phyloP scores from a whole-genome alignment of 2,329 filamentous ascomycete species.

The Trichoderma sp. region DNA sequence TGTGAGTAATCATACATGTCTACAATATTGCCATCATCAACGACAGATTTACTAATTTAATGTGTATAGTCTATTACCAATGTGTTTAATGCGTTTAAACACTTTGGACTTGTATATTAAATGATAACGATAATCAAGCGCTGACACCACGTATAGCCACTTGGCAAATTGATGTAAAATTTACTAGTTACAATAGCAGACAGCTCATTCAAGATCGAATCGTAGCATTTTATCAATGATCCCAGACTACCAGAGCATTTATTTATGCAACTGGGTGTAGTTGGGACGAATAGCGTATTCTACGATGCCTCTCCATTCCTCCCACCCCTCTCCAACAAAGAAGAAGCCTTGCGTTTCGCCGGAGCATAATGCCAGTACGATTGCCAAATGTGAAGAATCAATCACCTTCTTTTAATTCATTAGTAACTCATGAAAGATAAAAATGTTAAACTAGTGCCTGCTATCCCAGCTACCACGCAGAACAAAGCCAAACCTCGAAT shows the following conservation, averaged over 20 bases:
- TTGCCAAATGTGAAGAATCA: neutral
- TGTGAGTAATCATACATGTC: neutral
- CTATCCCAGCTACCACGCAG: neutral
- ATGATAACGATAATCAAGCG: neutral
- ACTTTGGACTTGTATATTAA: neutral
- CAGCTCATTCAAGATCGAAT: neutral
- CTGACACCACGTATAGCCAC: neutral
- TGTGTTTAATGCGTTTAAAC: conserved; percentile 6
- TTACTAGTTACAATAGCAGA: neutral
- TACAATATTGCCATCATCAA: neutral
- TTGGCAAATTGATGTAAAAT: neutral
- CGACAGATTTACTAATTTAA: neutral
- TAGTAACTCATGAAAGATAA: neutral
- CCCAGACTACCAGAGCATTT: neutral
- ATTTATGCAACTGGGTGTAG: neutral
- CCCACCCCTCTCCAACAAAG: neutral
- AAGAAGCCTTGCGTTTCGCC: neutral
- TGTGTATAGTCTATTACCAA: neutral
- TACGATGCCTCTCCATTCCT: neutral
- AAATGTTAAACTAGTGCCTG: neutral
- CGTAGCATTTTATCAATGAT: neutral
- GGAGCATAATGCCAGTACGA: neutral
- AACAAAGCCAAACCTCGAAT: neutral
- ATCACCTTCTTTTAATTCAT: neutral
- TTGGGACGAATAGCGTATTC: neutral